phyloP scores from a whole-genome alignment of 129 eudicot species.

The Mikania micrantha region DNA sequence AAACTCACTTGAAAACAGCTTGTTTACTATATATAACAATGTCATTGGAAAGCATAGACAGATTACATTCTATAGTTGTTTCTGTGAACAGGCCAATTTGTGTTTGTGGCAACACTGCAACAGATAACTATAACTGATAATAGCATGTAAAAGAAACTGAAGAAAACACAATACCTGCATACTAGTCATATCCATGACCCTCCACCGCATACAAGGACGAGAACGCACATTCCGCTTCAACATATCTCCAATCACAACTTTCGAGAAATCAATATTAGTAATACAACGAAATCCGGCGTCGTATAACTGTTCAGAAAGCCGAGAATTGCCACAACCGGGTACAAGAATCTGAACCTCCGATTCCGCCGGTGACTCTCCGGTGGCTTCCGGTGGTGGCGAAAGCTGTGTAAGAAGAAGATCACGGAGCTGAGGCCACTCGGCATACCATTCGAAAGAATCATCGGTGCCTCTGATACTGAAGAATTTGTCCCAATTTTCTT shows the following conservation, averaged over 20 bases:
- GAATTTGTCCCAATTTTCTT: constrained; percentile 81
- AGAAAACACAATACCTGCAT: constrained; percentile 55
- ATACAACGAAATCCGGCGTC: constrained; percentile 58
- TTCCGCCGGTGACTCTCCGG: neutral
- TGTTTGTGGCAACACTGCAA: neutral
- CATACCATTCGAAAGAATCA: constrained; percentile 81
- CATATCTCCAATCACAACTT: constrained; percentile 86
- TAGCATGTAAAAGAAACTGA: neutral
- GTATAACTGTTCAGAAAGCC: constrained; percentile 65
- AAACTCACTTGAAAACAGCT: too few relatives aligned
- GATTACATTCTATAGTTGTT: too few relatives aligned
- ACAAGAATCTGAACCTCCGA: constrained; percentile 44
- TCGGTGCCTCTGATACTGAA: constrained; percentile 60
- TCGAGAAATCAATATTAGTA: constrained; percentile 78
- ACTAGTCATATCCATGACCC: constrained; percentile 85
- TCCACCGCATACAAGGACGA: constrained; percentile 85
- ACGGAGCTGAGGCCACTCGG: constrained; percentile 80
- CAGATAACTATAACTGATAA: neutral
- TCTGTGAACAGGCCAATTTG: too few relatives aligned
- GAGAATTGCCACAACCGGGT: constrained; percentile 91
- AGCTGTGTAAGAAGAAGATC: constrained; percentile 46
- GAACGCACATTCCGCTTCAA: constrained; percentile 65
- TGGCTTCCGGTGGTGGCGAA: constrained; percentile 2
- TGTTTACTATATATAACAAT: too few relatives aligned
- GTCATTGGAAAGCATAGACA: too few relatives aligned